A percentile compares a stretch with the other conserved stretches of the same genome.
phyloP scores from a whole-genome alignment of 2,329 filamentous ascomycete species.

The Shiraia bambusicola region DNA sequence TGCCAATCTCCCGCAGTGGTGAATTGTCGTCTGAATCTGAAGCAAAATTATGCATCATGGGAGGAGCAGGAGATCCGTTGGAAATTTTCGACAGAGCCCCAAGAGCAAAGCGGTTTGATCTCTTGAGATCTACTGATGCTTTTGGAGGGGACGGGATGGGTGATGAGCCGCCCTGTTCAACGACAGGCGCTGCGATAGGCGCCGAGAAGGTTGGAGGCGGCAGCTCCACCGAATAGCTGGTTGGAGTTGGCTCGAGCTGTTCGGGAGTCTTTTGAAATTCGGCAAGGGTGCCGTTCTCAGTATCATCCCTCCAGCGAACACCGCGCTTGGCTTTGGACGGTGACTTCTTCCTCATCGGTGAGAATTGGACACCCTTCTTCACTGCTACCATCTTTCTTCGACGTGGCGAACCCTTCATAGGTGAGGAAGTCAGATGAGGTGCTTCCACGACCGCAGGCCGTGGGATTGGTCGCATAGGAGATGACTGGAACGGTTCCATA shows the following conservation, averaged over 20 bases:
- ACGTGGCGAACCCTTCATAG: constrained; percentile 76
- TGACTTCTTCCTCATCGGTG: constrained; percentile 76
- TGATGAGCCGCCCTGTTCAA: constrained; percentile 51
- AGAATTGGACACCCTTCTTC: constrained; percentile 76
- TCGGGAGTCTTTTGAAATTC: constrained; percentile 92
- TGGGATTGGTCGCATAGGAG: constrained; percentile 48
- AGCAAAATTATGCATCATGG: constrained; percentile 58
- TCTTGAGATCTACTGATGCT: constrained; percentile 61
- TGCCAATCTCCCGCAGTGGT: constrained; percentile 50
- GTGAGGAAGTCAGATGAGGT: constrained; percentile 57
- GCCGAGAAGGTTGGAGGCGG: constrained; percentile 55
- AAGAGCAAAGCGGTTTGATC: constrained; percentile 76
- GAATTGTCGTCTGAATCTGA: constrained; percentile 57
- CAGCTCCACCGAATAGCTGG: constrained; percentile 55
- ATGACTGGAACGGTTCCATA: constrained; percentile 51
- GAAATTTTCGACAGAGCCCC: constrained; percentile 75
- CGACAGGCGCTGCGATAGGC: constrained; percentile 31
- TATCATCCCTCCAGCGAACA: constrained; percentile 92
- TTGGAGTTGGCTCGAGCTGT: constrained; percentile 62
- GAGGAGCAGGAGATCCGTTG: constrained; percentile 64
- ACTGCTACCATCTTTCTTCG: constrained; percentile 65
- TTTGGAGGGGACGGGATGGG: constrained; percentile 59
- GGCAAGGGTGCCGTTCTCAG: constrained; percentile 78
- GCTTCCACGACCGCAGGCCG: constrained; percentile 34
- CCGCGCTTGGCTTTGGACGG: constrained; percentile 66